Percentiles rank a stretch among this genome's conserved stretches.
Conservation (phyloP, 2,329 filamentous ascomycete genomes). For the Lachnellula willkommii region DNA sequence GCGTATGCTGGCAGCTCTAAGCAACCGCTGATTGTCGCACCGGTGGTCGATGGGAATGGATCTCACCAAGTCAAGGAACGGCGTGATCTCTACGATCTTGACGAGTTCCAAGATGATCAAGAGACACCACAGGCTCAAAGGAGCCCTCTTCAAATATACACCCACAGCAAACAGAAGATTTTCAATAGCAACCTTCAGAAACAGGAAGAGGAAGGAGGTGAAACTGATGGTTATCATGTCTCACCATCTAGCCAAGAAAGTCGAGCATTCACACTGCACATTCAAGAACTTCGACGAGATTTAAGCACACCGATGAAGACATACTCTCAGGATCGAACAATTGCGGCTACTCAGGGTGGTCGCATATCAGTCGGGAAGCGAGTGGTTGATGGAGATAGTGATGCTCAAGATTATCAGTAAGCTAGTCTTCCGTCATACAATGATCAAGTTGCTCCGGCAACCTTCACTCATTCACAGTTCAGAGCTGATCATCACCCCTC, state of each 20-base stretch:
- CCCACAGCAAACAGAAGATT: background rate
- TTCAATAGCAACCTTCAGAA: background rate
- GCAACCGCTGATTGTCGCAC: background rate
- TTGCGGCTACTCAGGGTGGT: background rate
- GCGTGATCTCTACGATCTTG: background rate
- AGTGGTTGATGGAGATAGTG: background rate
- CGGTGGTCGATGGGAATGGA: background rate
- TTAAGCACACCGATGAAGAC: background rate
- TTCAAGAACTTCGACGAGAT: background rate
- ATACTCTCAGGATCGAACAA: background rate
- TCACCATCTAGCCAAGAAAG: background rate
- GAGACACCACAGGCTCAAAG: background rate
- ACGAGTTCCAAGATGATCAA: background rate
- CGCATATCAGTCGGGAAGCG: background rate
- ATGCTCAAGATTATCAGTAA: background rate
- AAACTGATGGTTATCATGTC: background rate
- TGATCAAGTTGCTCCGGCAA: background rate
- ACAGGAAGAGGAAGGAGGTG: background rate
- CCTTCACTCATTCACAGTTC: background rate
- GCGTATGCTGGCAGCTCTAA: background rate
- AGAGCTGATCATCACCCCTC: background rate
- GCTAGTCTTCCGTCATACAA: background rate
- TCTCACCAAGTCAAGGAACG: background rate
- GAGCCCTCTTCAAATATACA: too few species aligned
- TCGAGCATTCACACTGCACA: background rate